phyloP scores from a whole-genome alignment of 2,329 filamentous ascomycete genomes.

The Xylariaceae sp. region DNA sequence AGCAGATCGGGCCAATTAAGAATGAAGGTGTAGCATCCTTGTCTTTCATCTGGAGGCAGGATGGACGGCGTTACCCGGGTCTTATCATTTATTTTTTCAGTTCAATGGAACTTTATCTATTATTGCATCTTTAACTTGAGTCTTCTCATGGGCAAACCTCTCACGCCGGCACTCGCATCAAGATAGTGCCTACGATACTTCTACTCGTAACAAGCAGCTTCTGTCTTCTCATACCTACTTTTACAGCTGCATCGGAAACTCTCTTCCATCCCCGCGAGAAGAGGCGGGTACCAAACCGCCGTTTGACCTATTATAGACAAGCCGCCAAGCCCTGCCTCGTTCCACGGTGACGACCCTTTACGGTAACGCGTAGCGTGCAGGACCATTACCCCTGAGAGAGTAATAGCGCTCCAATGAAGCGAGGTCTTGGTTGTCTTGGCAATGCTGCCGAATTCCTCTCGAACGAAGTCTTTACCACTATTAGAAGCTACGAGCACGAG shows the following conservation, averaged over 20 bases:
- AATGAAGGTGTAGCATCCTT: neutral
- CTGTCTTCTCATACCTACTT: constrained; percentile 1
- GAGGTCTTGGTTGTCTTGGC: neutral
- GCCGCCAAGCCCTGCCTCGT: constrained; percentile 5
- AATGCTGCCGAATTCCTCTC: neutral
- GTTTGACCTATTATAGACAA: constrained; percentile 18
- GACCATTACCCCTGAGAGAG: constrained; percentile 7
- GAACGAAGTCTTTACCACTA: neutral
- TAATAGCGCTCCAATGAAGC: constrained; percentile 11
- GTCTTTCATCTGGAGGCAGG: neutral
- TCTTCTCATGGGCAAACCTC: neutral
- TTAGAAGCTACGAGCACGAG: neutral
- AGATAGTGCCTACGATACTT: neutral
- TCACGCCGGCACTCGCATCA: neutral
- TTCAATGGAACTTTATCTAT: neutral
- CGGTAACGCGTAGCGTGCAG: constrained; percentile 1
- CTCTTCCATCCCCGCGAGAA: constrained; percentile 9
- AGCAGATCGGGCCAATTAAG: neutral
- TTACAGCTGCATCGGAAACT: constrained; percentile 8
- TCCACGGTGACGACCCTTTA: constrained; percentile 4
- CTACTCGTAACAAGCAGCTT: neutral
- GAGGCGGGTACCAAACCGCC: constrained; percentile 12
- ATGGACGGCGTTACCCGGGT: neutral
- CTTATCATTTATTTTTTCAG: neutral
- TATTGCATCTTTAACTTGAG: neutral